A percentile compares a stretch with the other conserved stretches of the same genome.
phyloP scores from a whole-genome alignment of 176 grass and related monocot species.

The Puya raimondii region DNA sequence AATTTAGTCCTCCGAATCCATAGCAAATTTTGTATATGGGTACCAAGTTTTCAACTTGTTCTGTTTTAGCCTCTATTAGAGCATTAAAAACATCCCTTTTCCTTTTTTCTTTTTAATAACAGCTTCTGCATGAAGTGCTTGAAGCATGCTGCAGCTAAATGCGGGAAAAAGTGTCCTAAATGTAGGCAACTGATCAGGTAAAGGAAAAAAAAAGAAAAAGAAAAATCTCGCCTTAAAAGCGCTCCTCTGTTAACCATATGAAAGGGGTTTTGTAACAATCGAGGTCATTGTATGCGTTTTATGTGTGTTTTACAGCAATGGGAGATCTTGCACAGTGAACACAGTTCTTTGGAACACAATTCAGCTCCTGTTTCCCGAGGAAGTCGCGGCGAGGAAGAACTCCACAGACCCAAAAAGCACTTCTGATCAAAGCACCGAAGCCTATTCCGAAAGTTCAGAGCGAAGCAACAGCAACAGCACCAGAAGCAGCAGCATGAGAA shows the following conservation, averaged over 20 bases:
- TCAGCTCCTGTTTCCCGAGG: slow-evolving; percentile 73
- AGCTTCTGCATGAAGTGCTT: slow-evolving; percentile 92
- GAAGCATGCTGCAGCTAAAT: slow-evolving; percentile 58
- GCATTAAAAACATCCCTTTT: background rate
- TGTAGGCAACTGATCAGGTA: slow-evolving; percentile 82
- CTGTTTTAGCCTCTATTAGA: background rate
- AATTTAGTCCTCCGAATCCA: too few relatives aligned
- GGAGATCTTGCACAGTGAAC: slow-evolving; percentile 76
- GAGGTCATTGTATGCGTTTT: background rate
- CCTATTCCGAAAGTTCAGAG: slow-evolving; percentile 3
- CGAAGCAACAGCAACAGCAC: slow-evolving; percentile 11
- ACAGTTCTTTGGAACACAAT: slow-evolving; percentile 94
- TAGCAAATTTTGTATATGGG: too few relatives aligned
- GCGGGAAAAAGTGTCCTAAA: slow-evolving; percentile 80
- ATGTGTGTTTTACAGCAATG: slow-evolving; percentile 43
- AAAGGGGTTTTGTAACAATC: too few relatives aligned
- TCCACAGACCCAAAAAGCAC: slow-evolving; percentile 3
- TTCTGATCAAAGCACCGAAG: slow-evolving; percentile 7
- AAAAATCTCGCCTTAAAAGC: background rate
- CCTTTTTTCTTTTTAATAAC: slow-evolving; percentile 10
- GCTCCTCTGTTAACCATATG: too few relatives aligned
- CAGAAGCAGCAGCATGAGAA: slow-evolving; percentile 24
- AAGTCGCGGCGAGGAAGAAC: slow-evolving; percentile 55
- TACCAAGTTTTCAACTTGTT: background rate
- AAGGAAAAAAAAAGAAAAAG: background rate